These are phyloP conservation scores for Fusarium albosuccineum DNA, from an alignment of 2,329 filamentous ascomycete genomes.

Conservation along the genomic window DNA sequence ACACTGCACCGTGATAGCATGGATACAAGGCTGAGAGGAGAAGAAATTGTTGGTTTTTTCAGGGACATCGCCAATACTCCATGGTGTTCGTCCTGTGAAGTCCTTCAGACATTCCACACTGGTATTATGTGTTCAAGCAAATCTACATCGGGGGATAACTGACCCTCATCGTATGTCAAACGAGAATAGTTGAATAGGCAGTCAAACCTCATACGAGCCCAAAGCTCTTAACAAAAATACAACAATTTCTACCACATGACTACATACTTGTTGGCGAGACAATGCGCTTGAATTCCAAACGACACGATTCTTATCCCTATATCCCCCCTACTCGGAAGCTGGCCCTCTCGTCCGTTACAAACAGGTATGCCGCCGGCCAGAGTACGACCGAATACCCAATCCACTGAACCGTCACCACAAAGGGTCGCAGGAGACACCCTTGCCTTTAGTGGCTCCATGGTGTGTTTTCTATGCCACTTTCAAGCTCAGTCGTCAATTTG, in stretches of 20 bases:
- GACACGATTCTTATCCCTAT: no score
- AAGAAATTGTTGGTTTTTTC: conserved; percentile 46
- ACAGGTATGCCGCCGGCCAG: no score
- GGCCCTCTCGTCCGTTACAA: no score
- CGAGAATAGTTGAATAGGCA: background rate
- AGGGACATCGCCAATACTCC: conserved; percentile 42
- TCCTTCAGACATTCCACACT: conserved; percentile 43
- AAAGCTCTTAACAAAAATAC: background rate
- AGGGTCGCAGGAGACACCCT: no score
- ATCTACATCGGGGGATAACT: background rate
- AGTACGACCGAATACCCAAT: no score
- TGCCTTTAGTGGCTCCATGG: no score
- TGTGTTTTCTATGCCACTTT: no score
- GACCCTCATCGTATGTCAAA: background rate
- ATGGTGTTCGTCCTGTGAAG: conserved; percentile 46
- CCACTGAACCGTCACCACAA: no score
- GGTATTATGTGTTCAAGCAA: background rate
- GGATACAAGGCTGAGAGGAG: conserved; percentile 81
- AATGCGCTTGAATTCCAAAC: background rate
- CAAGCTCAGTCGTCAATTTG: no score
- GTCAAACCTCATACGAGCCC: background rate
- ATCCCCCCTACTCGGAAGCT: no score
- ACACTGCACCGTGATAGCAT: conserved; percentile 63
- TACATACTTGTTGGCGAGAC: background rate
- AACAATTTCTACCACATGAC: background rate